Evolutionary conservation across 2,329 filamentous ascomycete species (phyloP).

Genomic region (Pseudomassariella vexata): DNA sequence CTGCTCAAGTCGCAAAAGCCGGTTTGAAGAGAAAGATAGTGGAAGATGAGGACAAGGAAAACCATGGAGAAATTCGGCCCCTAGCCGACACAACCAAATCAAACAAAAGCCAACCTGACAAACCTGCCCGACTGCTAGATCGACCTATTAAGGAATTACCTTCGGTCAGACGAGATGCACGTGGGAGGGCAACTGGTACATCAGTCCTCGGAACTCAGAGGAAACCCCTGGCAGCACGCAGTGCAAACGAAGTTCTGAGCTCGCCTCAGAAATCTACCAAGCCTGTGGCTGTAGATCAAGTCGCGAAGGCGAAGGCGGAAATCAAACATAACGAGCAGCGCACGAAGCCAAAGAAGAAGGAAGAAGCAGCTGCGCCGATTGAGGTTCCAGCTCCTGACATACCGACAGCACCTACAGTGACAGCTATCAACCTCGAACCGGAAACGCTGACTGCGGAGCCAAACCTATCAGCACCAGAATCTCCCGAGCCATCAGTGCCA

Average conservation of each 20-base stretch:
- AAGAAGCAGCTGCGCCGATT: conserved; percentile 17
- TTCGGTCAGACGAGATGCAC: conserved; percentile 33
- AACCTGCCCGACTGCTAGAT: conserved; percentile 21
- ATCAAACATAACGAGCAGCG: conserved; percentile 13
- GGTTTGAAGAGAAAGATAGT: conserved; percentile 55
- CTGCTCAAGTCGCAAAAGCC: conserved; percentile 31
- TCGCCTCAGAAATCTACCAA: conserved; percentile 50
- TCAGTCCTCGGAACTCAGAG: conserved; percentile 27
- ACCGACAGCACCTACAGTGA: conserved; percentile 11
- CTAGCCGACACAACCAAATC: conserved; percentile 12
- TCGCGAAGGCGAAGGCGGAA: conserved; percentile 32
- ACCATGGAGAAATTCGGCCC: conserved; percentile 23
- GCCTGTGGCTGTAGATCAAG: conserved; percentile 26
- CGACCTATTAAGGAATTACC: conserved; percentile 36
- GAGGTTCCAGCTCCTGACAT: conserved; percentile 19
- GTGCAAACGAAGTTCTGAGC: conserved; percentile 51
- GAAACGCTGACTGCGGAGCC: conserved; percentile 32
- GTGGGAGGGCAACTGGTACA: conserved; percentile 19
- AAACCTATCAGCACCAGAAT: conserved; percentile 38
- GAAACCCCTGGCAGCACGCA: conserved; percentile 51
- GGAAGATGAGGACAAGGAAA: conserved; percentile 47
- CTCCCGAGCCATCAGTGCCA: conserved; percentile 37
- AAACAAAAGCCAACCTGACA: conserved; percentile 23
- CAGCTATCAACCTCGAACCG: conserved; percentile 20
- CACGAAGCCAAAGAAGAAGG: conserved; percentile 15